Evolutionary conservation across 495 filamentous ascomycete species (phyloP).

Genomic region (Lasiosphaeria miniovina): DNA sequence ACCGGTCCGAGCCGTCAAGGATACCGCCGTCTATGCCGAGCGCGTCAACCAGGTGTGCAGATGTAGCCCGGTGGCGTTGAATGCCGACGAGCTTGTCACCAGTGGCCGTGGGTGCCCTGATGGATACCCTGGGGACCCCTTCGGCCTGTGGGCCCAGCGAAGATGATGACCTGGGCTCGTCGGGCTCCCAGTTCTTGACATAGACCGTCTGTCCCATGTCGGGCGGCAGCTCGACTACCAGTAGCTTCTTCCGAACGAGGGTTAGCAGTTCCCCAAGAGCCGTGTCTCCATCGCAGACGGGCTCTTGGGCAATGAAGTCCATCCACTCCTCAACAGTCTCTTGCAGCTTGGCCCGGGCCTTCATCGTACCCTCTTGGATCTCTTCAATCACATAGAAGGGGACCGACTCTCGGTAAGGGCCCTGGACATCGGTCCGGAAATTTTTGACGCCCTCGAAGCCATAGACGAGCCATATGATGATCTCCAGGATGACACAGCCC

Average conservation of each 20-base stretch:
- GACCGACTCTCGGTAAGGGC: not conserved
- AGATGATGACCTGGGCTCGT: not conserved
- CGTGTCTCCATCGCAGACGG: conserved; percentile 18
- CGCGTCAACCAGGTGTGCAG: not conserved
- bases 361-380: not conserved
- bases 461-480: conserved; percentile 38
- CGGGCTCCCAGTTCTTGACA: conserved; percentile 1
- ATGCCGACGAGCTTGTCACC: not conserved
- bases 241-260: conserved; percentile 19
- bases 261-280: conserved; percentile 20
- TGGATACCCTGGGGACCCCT: not conserved
- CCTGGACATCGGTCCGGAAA: conserved; percentile 17
- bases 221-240: conserved; percentile 18
- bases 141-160: not conserved
- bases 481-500: conserved; percentile 36
- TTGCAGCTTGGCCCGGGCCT: conserved; percentile 11
- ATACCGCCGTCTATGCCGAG: not conserved
- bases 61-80: not conserved
- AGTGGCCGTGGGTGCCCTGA: not conserved
- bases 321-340: conserved; percentile 9
- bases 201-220: conserved; percentile 2
- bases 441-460: conserved; percentile 18
- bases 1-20: not conserved
- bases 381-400: conserved; percentile 5
- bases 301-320: conserved; percentile 10